Evolutionary conservation across 1,284 basidiomycete species (phyloP).

Genomic region (Earliella scabrosa): DNA sequence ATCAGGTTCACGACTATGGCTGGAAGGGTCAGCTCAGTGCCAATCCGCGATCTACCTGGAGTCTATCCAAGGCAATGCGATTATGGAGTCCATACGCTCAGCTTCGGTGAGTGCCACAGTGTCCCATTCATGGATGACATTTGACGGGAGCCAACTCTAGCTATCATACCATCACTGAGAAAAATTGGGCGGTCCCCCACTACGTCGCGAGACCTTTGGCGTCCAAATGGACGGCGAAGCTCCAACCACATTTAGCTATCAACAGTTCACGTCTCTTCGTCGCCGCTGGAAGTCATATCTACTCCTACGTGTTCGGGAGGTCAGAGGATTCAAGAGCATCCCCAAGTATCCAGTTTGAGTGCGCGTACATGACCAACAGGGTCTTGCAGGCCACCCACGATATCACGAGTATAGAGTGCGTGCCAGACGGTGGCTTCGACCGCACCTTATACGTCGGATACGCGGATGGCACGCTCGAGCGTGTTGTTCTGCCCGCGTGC

Average conservation of each 20-base stretch:
- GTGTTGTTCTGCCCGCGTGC: constrained; percentile 41
- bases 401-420: constrained; percentile 55
- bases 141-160: constrained; percentile 24
- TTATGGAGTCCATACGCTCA: constrained; percentile 51
- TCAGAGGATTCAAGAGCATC: constrained; percentile 34
- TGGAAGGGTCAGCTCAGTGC: constrained; percentile 57
- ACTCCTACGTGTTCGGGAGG: constrained; percentile 58
- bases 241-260: constrained; percentile 63
- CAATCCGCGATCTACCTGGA: constrained; percentile 57
- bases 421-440: constrained; percentile 53
- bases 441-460: constrained; percentile 62
- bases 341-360: constrained; percentile 55
- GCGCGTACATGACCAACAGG: constrained; percentile 46
- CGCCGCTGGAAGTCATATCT: constrained; percentile 61
- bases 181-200: constrained; percentile 52
- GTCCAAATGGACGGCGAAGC: constrained; percentile 61
- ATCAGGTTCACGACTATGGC: constrained; percentile 62
- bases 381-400: constrained; percentile 45
- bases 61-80: constrained; percentile 49
- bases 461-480: constrained; percentile 61
- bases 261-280: constrained; percentile 62
- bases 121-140: not conserved
- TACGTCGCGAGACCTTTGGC: constrained; percentile 73
- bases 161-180: constrained; percentile 59
- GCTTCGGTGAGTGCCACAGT: constrained; percentile 35